Percentiles rank a stretch among this genome's conserved stretches.
These are phyloP conservation scores for Acanthamoeba quina DNA, from an alignment of 208 protist genomes.

Conservation along the genomic window DNA sequence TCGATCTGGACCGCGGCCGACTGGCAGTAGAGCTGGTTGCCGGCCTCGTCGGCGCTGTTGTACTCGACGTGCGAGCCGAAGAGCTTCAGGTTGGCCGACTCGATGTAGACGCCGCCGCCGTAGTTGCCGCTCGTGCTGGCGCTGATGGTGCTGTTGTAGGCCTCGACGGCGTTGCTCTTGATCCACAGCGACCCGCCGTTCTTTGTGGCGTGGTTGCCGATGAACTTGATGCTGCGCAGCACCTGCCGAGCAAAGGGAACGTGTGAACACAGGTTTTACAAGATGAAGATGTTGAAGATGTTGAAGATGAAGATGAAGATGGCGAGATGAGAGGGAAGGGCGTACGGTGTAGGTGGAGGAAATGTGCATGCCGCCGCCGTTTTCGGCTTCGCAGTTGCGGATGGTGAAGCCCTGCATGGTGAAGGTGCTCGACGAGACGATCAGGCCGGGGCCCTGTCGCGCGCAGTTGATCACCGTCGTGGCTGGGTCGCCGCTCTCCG, in stretches of 20 bases:
- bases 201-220: not conserved
- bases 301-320: no score
- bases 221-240: conserved; percentile 13
- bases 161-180: not conserved
- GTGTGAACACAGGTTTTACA: no score
- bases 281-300: no score
- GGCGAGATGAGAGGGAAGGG: no score
- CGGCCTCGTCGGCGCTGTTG: not conserved
- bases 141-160: conserved; percentile 29
- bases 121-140: not conserved
- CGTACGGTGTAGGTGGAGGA: conserved; percentile 3
- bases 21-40: conserved; percentile 22
- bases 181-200: not conserved
- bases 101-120: conserved; percentile 27
- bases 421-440: conserved; percentile 45
- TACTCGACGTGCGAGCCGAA: not conserved
- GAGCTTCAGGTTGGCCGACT: conserved; percentile 43
- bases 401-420: conserved; percentile 40
- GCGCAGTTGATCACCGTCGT: not conserved
- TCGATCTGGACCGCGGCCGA: conserved; percentile 33
- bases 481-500: conserved; percentile 21
- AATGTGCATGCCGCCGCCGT: conserved; percentile 4
- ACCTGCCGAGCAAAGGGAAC: not conserved
- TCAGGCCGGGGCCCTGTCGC: not conserved
- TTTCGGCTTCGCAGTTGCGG: conserved; percentile 21